A percentile compares a stretch with the other conserved stretches of the same genome.
phyloP scores from a whole-genome alignment of 2,329 filamentous ascomycete genomes.

The Microsporum ferrugineum region DNA sequence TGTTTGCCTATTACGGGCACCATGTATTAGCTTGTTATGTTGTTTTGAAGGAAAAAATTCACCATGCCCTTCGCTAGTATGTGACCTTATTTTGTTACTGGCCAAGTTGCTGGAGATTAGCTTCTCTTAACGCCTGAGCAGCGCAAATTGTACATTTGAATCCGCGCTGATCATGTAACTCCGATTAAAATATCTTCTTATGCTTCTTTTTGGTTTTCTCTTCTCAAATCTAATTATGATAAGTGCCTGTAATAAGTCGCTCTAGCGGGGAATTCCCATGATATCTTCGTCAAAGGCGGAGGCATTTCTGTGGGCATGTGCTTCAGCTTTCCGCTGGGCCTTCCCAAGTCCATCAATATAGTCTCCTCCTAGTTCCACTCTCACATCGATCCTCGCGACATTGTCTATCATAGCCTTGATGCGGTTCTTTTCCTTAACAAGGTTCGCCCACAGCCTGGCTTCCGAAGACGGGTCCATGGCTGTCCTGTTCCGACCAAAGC shows the following conservation, averaged over 20 bases:
- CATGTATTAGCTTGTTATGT: neutral
- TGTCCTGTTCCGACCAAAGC: slow-evolving; percentile 38
- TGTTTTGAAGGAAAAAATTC: neutral
- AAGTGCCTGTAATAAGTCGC: neutral
- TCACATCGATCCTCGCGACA: slow-evolving; percentile 44
- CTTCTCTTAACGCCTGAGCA: neutral
- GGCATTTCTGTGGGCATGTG: slow-evolving; percentile 5
- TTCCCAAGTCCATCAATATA: slow-evolving; percentile 45
- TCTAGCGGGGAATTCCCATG: slow-evolving; percentile 22
- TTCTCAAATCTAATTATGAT: neutral
- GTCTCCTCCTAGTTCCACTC: slow-evolving; percentile 47
- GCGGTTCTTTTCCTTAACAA: slow-evolving; percentile 40
- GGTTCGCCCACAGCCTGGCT: slow-evolving; percentile 10
- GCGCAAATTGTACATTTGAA: slow-evolving; percentile 1
- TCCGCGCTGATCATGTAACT: neutral
- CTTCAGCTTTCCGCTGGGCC: slow-evolving; percentile 29
- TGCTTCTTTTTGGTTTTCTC: neutral
- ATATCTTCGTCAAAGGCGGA: slow-evolving; percentile 31
- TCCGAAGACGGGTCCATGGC: neutral
- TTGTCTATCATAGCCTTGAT: slow-evolving; percentile 42
- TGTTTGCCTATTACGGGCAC: neutral
- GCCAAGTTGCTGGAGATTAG: neutral
- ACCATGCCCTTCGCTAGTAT: neutral
- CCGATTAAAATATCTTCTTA: neutral
- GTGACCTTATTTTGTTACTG: neutral